A percentile compares a stretch with the other conserved stretches of the same genome.
These are phyloP conservation scores for Warburgia ugandensis DNA, from an alignment of 164 flowering plant species.

Conservation along the genomic window DNA sequence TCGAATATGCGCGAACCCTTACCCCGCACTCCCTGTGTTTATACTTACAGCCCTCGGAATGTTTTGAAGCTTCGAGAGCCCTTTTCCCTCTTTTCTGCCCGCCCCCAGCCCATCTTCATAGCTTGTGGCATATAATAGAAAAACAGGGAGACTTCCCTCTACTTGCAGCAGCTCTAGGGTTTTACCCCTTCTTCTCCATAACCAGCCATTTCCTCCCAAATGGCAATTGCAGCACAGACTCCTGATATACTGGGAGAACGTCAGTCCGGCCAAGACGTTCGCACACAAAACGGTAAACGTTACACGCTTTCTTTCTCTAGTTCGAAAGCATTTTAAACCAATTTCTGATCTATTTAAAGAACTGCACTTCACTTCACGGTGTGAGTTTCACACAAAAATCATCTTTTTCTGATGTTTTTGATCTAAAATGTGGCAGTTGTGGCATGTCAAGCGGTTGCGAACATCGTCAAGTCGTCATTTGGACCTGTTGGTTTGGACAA, in stretches of 20 bases:
- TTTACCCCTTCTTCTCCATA: not conserved
- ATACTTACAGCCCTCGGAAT: too few relatives aligned
- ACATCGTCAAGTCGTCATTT: slow-evolving; percentile 86
- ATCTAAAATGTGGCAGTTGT: slow-evolving; percentile 39
- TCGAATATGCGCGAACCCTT: too few relatives aligned
- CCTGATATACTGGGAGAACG: slow-evolving; percentile 85
- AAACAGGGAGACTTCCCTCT: not conserved
- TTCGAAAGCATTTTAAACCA: not conserved
- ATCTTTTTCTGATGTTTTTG: not conserved
- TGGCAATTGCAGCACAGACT: slow-evolving; percentile 41
- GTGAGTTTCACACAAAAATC: not conserved
- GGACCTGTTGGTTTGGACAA: slow-evolving; percentile 99
- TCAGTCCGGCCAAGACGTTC: slow-evolving; percentile 95
- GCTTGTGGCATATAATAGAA: too few relatives aligned
- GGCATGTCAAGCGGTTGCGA: slow-evolving; percentile 88
- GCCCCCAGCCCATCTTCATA: not conserved
- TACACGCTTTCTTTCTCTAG: not conserved
- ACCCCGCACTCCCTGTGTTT: too few relatives aligned
- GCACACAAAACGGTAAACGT: slow-evolving; percentile 81
- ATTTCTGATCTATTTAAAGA: not conserved
- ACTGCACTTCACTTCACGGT: not conserved
- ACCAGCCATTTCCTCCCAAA: slow-evolving; percentile 5
- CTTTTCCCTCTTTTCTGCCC: not conserved
- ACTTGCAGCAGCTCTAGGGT: not conserved
- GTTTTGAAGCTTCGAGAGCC: slow-evolving; percentile 3